Percentiles rank a stretch among this genome's conserved stretches.
Evolutionary conservation across 257 asterid genomes (phyloP).

Genomic region (Verbascum thapsus): DNA sequence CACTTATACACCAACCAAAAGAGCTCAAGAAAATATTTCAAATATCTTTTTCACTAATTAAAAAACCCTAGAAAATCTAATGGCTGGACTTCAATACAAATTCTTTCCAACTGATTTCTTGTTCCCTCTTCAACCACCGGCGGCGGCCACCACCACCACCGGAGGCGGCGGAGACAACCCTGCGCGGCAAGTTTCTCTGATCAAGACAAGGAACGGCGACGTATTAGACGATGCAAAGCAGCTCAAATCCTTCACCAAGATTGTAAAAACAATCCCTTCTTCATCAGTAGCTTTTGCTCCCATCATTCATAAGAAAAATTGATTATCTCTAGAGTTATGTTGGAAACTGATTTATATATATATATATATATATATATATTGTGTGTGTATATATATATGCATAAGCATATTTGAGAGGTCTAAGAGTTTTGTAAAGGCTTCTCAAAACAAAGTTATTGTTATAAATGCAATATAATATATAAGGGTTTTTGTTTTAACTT

Average conservation of each 20-base stretch:
- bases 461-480: neutral
- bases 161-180: constrained; percentile 21
- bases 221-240: constrained; percentile 31
- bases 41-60: neutral
- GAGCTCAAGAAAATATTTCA: neutral
- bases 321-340: neutral
- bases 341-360: neutral
- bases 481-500: no score
- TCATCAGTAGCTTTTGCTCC: constrained; percentile 24
- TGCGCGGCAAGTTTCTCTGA: constrained; percentile 31
- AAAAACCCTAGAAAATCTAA: neutral
- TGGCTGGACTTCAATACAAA: constrained; percentile 45
- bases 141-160: constrained; percentile 30
- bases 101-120: constrained; percentile 42
- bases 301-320: constrained; percentile 25
- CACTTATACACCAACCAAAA: constrained; percentile 20
- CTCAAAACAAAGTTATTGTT: constrained; percentile 2
- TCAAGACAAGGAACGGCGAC: constrained; percentile 15
- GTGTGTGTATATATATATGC: neutral
- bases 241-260: constrained; percentile 17
- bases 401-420: constrained; percentile 16
- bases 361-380: neutral
- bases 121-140: constrained; percentile 38
- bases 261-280: constrained; percentile 37
- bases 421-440: constrained; percentile 18